These are phyloP conservation scores for Trichocladium antarcticum DNA, from an alignment of 495 filamentous ascomycete species.

Conservation along the genomic window DNA sequence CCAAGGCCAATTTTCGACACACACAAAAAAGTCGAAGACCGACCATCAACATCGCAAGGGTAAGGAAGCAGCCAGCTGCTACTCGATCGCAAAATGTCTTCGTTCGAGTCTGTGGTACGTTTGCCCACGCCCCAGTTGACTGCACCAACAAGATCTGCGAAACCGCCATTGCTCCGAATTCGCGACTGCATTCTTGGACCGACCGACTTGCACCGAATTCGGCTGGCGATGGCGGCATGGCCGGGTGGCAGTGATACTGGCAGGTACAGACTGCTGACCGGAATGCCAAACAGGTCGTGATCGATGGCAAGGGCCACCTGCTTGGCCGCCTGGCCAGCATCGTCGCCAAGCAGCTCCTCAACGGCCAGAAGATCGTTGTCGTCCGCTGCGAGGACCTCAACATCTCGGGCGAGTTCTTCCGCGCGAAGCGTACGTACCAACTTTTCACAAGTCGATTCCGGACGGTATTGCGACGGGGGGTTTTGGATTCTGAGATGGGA, in stretches of 20 bases:
- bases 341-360: conserved; percentile 98
- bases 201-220: background rate
- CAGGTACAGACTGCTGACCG: background rate
- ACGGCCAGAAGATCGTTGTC: conserved; percentile 97
- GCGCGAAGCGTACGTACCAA: conserved; percentile 86
- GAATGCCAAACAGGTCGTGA: conserved; percentile 58
- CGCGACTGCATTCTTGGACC: background rate
- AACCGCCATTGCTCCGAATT: background rate
- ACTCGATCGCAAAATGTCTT: conserved; percentile 70
- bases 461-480: background rate
- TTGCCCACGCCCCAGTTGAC: conserved; percentile 12
- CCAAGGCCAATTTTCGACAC: conserved; percentile 29
- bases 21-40: conserved; percentile 30
- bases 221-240: background rate
- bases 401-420: conserved; percentile 99
- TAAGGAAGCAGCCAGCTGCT: conserved; percentile 29
- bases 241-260: background rate
- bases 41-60: conserved; percentile 30
- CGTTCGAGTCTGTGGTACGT: conserved; percentile 95
- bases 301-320: conserved; percentile 99
- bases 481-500: background rate
- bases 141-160: background rate
- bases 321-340: conserved; percentile 97
- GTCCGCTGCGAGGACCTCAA: conserved; percentile 98
- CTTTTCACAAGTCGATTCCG: conserved; percentile 2